A percentile compares a stretch with the other conserved stretches of the same genome.
phyloP scores from a whole-genome alignment of 2,329 filamentous ascomycete genomes.

The Pseudodiploospora longispora region DNA sequence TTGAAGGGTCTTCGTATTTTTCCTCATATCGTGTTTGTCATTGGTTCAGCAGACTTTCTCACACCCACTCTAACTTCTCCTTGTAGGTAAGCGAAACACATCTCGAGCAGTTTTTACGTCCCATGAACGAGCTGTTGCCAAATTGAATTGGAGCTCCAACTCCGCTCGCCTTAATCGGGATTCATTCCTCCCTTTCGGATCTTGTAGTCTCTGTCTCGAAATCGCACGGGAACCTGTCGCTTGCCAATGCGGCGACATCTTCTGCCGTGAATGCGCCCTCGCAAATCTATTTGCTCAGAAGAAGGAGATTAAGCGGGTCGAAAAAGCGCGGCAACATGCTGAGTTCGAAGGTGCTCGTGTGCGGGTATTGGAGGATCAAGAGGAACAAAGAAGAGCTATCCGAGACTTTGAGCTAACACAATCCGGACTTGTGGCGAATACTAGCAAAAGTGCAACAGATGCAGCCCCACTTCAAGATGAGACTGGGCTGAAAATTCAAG shows the following conservation, averaged over 20 bases:
- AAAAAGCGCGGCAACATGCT: constrained; percentile 55
- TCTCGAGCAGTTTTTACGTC: constrained; percentile 90
- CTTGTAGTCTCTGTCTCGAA: constrained; percentile 80
- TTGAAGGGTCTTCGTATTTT: neutral
- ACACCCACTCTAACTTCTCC: neutral
- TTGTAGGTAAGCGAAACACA: constrained; percentile 73
- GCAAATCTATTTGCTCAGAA: constrained; percentile 85
- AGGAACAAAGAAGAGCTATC: constrained; percentile 62
- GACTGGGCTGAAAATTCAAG: constrained; percentile 5
- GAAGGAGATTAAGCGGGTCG: constrained; percentile 79
- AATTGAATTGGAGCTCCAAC: constrained; percentile 72
- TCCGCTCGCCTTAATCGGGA: constrained; percentile 82
- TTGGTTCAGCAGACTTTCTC: neutral
- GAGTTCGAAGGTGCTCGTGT: constrained; percentile 55
- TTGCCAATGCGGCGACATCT: constrained; percentile 78
- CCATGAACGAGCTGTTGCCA: constrained; percentile 77
- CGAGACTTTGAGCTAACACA: constrained; percentile 80
- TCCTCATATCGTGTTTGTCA: neutral
- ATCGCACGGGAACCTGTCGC: constrained; percentile 75
- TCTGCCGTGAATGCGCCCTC: constrained; percentile 91
- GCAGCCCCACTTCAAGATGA: neutral
- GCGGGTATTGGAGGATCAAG: constrained; percentile 53
- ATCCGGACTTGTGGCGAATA: constrained; percentile 49
- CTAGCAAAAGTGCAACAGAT: constrained; percentile 31
- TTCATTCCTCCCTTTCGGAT: constrained; percentile 85